Evolutionary conservation across 2,329 filamentous ascomycete genomes (phyloP).

Genomic region (Harringtonia lauricola): DNA sequence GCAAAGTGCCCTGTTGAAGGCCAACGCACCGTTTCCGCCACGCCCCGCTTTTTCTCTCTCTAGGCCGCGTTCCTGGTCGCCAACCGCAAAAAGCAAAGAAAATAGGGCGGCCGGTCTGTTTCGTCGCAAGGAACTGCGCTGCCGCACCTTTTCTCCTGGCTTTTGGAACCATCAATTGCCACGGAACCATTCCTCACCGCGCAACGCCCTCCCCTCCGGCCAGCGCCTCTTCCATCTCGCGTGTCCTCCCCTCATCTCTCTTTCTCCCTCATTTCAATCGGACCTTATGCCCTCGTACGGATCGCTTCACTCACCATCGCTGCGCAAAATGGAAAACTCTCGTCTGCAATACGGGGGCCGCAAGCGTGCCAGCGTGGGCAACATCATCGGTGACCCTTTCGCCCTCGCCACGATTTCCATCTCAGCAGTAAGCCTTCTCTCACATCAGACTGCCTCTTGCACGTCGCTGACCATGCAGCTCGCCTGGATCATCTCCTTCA

Average conservation of each 20-base stretch:
- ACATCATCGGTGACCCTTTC: constrained; percentile 93
- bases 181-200: no score
- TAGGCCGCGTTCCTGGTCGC: no score
- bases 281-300: constrained; percentile 65
- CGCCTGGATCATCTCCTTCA: constrained; percentile 88
- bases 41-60: no score
- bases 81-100: no score
- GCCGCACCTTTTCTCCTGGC: no score
- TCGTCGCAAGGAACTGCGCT: no score
- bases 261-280: constrained; percentile 1
- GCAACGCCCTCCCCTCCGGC: background rate
- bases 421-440: constrained; percentile 57
- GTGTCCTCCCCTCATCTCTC: background rate
- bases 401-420: constrained; percentile 91
- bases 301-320: constrained; percentile 60
- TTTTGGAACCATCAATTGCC: no score
- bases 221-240: background rate
- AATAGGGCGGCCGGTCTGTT: no score
- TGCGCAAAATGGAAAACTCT: constrained; percentile 70
- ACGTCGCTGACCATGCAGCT: constrained; percentile 50
- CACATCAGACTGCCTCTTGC: no score
- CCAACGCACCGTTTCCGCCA: no score
- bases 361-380: constrained; percentile 62
- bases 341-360: constrained; percentile 43
- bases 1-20: no score